Percentiles rank a stretch among this genome's conserved stretches.
These are phyloP conservation scores for Euphorbia lathyris DNA, from an alignment of 345 rosid species.

Conservation along the genomic window DNA sequence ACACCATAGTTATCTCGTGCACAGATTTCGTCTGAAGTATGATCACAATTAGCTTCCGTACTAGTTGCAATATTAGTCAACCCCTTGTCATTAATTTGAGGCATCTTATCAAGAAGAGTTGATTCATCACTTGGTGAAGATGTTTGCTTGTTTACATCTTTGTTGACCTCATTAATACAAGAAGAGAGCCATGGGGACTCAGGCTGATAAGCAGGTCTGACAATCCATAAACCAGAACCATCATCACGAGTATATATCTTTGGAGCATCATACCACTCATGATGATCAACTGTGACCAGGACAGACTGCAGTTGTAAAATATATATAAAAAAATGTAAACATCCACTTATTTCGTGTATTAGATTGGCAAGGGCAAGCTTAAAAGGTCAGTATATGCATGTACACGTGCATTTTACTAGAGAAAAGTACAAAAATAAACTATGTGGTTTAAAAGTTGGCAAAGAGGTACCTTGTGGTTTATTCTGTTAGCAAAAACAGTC, in stretches of 20 bases:
- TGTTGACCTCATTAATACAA: constrained; percentile 34
- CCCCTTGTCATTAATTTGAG: constrained; percentile 45
- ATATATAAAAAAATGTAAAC: not conserved
- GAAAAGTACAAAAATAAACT: no score
- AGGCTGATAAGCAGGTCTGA: constrained; percentile 54
- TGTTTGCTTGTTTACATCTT: constrained; percentile 24
- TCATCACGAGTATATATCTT: constrained; percentile 88
- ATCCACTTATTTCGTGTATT: not conserved
- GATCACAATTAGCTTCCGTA: constrained; percentile 52
- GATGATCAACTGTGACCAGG: constrained; percentile 81
- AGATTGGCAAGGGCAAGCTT: not conserved
- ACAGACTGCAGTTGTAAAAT: constrained; percentile 61
- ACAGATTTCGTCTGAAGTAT: constrained; percentile 36
- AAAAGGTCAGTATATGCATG: not conserved
- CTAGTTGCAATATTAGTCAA: constrained; percentile 46
- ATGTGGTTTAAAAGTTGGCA: no score
- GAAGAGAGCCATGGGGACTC: constrained; percentile 31
- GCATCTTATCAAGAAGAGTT: constrained; percentile 38
- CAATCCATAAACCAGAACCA: constrained; percentile 80
- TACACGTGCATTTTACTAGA: not conserved
- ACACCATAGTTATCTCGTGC: constrained; percentile 49
- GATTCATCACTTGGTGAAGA: constrained; percentile 36
- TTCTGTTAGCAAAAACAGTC: no score
- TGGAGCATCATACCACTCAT: constrained; percentile 96
- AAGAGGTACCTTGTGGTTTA: no score